Base-by-base conservation (phyloP, 495 filamentous ascomycete species). In the Platismatia glauca region DNA sequence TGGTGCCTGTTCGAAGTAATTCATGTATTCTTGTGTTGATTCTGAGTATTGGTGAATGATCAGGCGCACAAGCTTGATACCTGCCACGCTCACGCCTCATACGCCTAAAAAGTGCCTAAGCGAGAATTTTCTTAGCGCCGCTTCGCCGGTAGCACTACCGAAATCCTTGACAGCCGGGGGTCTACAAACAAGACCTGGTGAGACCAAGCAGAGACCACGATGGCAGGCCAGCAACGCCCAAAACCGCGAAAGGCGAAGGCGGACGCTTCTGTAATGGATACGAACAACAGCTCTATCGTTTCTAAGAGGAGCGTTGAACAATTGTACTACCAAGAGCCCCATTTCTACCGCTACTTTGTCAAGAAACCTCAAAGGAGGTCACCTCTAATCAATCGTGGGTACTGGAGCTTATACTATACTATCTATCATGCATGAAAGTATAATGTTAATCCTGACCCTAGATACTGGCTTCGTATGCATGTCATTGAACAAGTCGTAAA, bases 281-380 rank as follows among this genome's bases (percentile, higher is more conserved):
- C 91, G 59, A 96, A 96, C 70, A 90, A 84, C 71, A 90, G 87
- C 73, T 91, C 87, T 67, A 95, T 96, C 68, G 86, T 90, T 44
- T 95, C 89, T 33, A 96, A 96, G 71, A 81, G 90, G 63, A 91
- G 88, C 67, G 90, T 96, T 35, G 90, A 95, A 70, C 84, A 84
- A 67, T 79, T 94, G 24, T 96, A 96, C 73, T 86, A 86, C 60
- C 73, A 83, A 60, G 79, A 93, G 65, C 82, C 87, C 24, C 85
- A 91, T 69, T 95, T 90, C 77, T 91, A 94, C 66, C 86, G 87
- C 18, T 85, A 86, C 69, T 96, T 96, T 72, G 89, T 95, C 34
- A 85, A 84, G 69, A 95, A 93, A 72, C 86, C 87, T 56, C 84
- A 88, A 74, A 78, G 89, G 60, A 79, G 91, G 31, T 82, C 89